Evolutionary conservation across 2,329 filamentous ascomycete genomes (phyloP).

Genomic region (Colletotrichum endophyticum): DNA sequence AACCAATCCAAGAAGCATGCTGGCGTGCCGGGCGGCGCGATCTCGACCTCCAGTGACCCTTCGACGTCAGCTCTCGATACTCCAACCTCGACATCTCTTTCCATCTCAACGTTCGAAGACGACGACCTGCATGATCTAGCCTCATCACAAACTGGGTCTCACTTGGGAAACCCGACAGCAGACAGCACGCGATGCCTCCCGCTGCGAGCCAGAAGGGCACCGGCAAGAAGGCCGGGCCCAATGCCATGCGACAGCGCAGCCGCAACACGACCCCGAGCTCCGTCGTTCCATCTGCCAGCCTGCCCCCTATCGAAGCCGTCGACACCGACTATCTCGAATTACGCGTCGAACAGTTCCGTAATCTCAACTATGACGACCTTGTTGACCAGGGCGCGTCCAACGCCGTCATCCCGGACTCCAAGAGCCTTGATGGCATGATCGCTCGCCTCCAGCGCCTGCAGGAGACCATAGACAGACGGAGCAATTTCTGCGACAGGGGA

Average conservation of each 20-base stretch:
- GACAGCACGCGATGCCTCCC: constrained; percentile 54
- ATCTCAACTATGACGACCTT: constrained; percentile 71
- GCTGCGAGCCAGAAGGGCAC: constrained; percentile 65
- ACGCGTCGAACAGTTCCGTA: constrained; percentile 61
- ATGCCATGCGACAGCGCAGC: constrained; percentile 70
- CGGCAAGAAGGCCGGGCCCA: constrained; percentile 67
- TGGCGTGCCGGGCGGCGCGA: constrained; percentile 14
- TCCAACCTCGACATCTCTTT: not conserved
- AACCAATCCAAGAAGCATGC: constrained; percentile 18
- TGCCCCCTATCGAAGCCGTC: constrained; percentile 59
- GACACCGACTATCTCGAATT: constrained; percentile 73
- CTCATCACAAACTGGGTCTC: not conserved
- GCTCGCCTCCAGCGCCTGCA: constrained; percentile 68
- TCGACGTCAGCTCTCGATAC: not conserved
- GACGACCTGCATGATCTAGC: not conserved
- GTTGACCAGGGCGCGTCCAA: constrained; percentile 66
- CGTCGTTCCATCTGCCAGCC: constrained; percentile 50
- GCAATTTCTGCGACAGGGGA: constrained; percentile 71
- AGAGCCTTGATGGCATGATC: constrained; percentile 67
- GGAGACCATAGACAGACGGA: constrained; percentile 70
- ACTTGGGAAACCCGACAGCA: not conserved
- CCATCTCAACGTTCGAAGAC: constrained; percentile 4
- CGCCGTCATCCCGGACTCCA: constrained; percentile 66
- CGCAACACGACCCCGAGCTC: constrained; percentile 79
- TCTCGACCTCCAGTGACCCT: constrained; percentile 7